phyloP scores from a whole-genome alignment of 768 basidiomycete species.

The Lactarius sanguifluus region DNA sequence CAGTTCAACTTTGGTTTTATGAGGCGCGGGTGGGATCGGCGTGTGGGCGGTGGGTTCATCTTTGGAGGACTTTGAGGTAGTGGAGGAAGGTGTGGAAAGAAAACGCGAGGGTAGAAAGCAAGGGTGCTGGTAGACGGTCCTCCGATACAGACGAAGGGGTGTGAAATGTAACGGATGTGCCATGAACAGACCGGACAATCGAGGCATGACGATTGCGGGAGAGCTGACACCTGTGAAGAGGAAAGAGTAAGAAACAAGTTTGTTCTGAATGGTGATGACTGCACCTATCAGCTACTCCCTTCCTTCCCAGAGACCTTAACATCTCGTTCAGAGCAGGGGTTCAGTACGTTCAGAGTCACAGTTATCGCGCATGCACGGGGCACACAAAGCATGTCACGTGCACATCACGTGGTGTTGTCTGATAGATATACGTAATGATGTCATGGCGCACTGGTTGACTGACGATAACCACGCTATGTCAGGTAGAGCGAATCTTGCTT shows the following conservation, averaged over 20 bases:
- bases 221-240: constrained; percentile 15
- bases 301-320: constrained; percentile 41
- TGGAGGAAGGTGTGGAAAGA: constrained; percentile 38
- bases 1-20: constrained; percentile 54
- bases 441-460: not conserved
- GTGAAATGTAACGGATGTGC: not conserved
- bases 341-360: not conserved
- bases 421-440: constrained; percentile 7
- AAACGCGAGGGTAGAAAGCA: constrained; percentile 12
- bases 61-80: constrained; percentile 25
- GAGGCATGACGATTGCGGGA: constrained; percentile 2
- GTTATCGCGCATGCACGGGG: not conserved
- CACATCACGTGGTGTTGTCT: not conserved
- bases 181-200: not conserved
- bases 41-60: constrained; percentile 32
- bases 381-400: not conserved
- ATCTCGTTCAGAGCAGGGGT: constrained; percentile 32
- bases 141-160: constrained; percentile 8
- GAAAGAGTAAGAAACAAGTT: not conserved
- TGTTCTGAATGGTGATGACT: constrained; percentile 15
- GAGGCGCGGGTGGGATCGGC: constrained; percentile 31
- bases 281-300: constrained; percentile 43
- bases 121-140: not conserved
- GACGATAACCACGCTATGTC: constrained; percentile 6
- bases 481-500: constrained; percentile 14